phyloP scores from a whole-genome alignment of 1,139 yeast species.

The Candida neerlandica region DNA sequence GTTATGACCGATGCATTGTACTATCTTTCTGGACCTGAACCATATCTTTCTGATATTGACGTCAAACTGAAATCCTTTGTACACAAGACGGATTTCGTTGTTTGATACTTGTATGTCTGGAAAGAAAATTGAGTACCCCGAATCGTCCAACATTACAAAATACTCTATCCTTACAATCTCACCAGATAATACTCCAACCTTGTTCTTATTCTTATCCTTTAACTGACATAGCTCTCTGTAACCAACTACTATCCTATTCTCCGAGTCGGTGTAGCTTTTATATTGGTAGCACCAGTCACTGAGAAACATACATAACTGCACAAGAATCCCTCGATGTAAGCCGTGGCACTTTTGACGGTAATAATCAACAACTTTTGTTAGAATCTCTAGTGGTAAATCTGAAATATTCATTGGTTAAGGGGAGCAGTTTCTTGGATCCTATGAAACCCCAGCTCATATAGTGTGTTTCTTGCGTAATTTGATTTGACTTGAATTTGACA shows the following conservation, averaged over 20 bases:
- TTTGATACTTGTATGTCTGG: background rate
- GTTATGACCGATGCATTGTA: background rate
- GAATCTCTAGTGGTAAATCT: background rate
- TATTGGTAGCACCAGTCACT: background rate
- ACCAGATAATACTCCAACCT: background rate
- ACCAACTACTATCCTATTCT: background rate
- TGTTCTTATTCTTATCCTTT: background rate
- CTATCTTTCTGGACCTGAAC: background rate
- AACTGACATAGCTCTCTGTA: background rate
- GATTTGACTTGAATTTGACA: too few species aligned
- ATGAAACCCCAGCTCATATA: too few species aligned
- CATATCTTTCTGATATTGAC: background rate
- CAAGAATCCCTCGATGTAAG: background rate
- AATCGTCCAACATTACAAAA: background rate
- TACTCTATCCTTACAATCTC: background rate
- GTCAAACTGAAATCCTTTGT: background rate
- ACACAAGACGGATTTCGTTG: background rate
- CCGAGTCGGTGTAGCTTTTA: background rate
- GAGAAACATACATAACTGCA: background rate
- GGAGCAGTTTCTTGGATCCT: too few species aligned
- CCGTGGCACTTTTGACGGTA: background rate
- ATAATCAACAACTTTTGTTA: background rate
- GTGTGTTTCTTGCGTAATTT: too few species aligned
- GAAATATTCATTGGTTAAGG: background rate
- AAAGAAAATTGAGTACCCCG: background rate